phyloP scores from a whole-genome alignment of 164 flowering plant species.

The Cinnamomum chago region DNA sequence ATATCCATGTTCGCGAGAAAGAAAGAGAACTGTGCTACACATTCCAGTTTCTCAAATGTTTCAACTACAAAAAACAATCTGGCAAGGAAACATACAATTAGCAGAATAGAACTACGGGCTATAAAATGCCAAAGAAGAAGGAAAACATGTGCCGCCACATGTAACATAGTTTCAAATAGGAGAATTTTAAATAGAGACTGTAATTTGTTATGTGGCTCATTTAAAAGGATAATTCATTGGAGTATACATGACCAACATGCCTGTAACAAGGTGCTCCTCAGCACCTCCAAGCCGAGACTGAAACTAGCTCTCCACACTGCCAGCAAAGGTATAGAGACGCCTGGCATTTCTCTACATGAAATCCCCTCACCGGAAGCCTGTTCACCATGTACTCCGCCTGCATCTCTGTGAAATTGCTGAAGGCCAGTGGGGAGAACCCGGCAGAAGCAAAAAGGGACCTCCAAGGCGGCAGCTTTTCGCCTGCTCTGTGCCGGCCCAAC shows the following conservation, averaged over 20 bases:
- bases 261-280: slow-evolving; percentile 31
- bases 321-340: slow-evolving; percentile 70
- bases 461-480: slow-evolving; percentile 54
- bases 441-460: slow-evolving; percentile 52
- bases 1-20: slow-evolving; percentile 22
- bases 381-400: slow-evolving; percentile 80
- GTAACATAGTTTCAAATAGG: slow-evolving; percentile 9
- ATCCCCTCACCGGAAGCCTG: slow-evolving; percentile 65
- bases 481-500: slow-evolving; percentile 34
- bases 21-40: slow-evolving; percentile 22
- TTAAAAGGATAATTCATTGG: slow-evolving; percentile 6
- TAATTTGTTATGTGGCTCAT: slow-evolving; percentile 35
- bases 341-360: slow-evolving; percentile 86
- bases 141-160: slow-evolving; percentile 9
- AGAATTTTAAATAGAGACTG: slow-evolving; percentile 8
- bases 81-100: slow-evolving; percentile 36
- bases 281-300: slow-evolving; percentile 88
- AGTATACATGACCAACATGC: slow-evolving; percentile 18
- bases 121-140: slow-evolving; percentile 16
- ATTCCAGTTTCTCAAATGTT: slow-evolving; percentile 42
- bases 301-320: slow-evolving; percentile 75
- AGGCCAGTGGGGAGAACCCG: slow-evolving; percentile 54
- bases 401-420: slow-evolving; percentile 73
- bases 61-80: slow-evolving; percentile 31
- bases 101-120: slow-evolving; percentile 33